Percentiles rank a stretch among this genome's conserved stretches.
Evolutionary conservation across 1,284 basidiomycete genomes (phyloP).

Genomic region (Ustilago esculenta): DNA sequence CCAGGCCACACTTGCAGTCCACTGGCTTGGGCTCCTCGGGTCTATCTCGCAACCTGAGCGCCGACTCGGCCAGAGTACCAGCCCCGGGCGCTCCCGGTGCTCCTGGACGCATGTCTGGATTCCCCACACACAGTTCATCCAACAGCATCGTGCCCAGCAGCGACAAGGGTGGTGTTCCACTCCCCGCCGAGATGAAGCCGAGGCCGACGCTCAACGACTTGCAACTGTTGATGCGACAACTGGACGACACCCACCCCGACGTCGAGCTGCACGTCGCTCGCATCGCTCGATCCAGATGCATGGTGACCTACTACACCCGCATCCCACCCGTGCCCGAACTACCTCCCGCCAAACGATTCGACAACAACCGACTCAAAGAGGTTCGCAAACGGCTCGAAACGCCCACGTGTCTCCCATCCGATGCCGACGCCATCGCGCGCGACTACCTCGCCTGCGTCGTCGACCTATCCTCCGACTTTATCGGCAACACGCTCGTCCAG

Average conservation of each 20-base stretch:
- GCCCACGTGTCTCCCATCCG: conserved; percentile 81
- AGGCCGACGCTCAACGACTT: conserved; percentile 72
- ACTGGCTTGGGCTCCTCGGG: conserved; percentile 10
- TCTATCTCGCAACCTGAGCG: conserved; percentile 19
- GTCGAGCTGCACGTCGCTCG: conserved; percentile 29
- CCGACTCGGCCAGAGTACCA: conserved; percentile 16
- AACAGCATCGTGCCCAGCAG: conserved; percentile 65
- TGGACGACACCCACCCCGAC: conserved; percentile 72
- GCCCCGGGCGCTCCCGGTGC: conserved; percentile 45
- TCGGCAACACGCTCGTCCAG: conserved; percentile 98
- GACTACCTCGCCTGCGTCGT: conserved; percentile 84
- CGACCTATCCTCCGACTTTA: conserved; percentile 97
- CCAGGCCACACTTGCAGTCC: conserved; percentile 54
- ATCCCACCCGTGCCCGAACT: conserved; percentile 61
- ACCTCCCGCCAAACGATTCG: conserved; percentile 72
- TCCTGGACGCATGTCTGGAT: conserved; percentile 71
- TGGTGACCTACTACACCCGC: conserved; percentile 55
- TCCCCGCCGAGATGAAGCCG: conserved; percentile 62
- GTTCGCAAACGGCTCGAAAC: conserved; percentile 88
- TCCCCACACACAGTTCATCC: conserved; percentile 58
- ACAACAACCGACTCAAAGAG: conserved; percentile 88
- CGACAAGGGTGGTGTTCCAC: conserved; percentile 64
- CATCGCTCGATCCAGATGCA: conserved; percentile 78
- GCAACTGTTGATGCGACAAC: conserved; percentile 93
- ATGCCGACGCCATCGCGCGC: conserved; percentile 86